Conservation (phyloP, 1,139 yeast genomes). For the Suhomyces kunorum region DNA sequence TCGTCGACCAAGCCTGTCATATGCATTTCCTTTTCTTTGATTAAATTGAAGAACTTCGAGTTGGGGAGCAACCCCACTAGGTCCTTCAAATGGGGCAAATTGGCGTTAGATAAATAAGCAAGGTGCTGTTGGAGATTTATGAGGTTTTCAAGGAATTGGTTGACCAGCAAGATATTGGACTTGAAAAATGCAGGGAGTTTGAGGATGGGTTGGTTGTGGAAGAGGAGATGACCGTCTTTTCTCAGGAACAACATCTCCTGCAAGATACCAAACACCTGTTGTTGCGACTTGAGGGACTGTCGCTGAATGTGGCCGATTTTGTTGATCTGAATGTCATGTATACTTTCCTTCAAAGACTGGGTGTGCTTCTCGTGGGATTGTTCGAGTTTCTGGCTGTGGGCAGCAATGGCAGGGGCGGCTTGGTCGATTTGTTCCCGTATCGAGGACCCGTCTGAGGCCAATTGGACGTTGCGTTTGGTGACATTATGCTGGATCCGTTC, state of each 20-base stretch:
- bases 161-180: constrained; percentile 33
- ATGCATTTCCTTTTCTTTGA: constrained; percentile 36
- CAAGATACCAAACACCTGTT: constrained; percentile 27
- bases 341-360: constrained; percentile 13
- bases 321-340: constrained; percentile 12
- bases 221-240: constrained; percentile 17
- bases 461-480: constrained; percentile 19
- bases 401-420: neutral
- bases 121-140: constrained; percentile 37
- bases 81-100: constrained; percentile 39
- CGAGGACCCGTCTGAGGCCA: constrained; percentile 17
- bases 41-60: constrained; percentile 35
- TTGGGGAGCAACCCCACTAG: constrained; percentile 35
- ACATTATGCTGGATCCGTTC: constrained; percentile 21
- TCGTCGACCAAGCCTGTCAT: constrained; percentile 26
- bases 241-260: constrained; percentile 27
- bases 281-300: constrained; percentile 32
- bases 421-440: constrained; percentile 7
- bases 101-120: constrained; percentile 26
- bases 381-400: neutral
- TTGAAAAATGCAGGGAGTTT: constrained; percentile 31
- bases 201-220: constrained; percentile 34
- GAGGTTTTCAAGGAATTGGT: constrained; percentile 43
- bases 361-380: constrained; percentile 1
- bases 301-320: constrained; percentile 31